Base-by-base conservation (phyloP, 2,329 filamentous ascomycete species). In the Dichotomopilus funicola region DNA sequence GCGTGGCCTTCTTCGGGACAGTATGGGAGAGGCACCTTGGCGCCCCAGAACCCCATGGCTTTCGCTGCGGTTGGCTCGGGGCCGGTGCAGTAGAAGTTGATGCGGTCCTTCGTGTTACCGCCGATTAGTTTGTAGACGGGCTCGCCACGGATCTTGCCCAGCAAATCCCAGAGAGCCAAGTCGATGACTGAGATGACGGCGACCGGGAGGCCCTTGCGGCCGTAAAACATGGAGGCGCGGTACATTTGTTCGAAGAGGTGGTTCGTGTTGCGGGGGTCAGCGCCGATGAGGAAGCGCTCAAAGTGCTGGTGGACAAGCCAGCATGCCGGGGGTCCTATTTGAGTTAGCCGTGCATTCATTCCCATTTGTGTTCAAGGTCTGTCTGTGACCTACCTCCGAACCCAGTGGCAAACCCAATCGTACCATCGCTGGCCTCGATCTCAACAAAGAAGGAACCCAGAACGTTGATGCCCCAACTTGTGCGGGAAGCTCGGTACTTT, bases 231-330 rank as follows among this genome's bases (percentile, higher is more conserved):
- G 63, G 90, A 95, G 1, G 81, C 88, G 58, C 91, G 85, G 77
- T 96, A 96, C 91, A 96, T 96, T 71, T 95, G 90, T 76, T 96
- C 91, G 69, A 95, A 96, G 35, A 96, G 77, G 60, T 91, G 81
- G 72, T 95, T 96, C 52, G 89, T 95, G 68, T 96, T 90, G 64
- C 91, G 81, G 9, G 91, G 91, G 70, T 96, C 91, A 64, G 89
- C 86, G 43, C 90, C 91, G 63, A 96, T 79, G 59, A 96, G 75
- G 79, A 96, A 96, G 60, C 91, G 83, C 72, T 94, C 87, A 70
- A 96, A 96, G 73, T 96, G 91, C 72, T 95, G 87, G 67, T 92
- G 87, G 43, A 94, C 87, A 51, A 96, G 81, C 91, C 91, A 96
- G 75, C 91, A 96, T 40, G 88, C 91, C 37, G 91, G 91, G 12